Percentiles rank a stretch among this genome's conserved stretches.
Evolutionary conservation across 371 early-diverging fungal species (phyloP).

Genomic region (Mortierella sp.): DNA sequence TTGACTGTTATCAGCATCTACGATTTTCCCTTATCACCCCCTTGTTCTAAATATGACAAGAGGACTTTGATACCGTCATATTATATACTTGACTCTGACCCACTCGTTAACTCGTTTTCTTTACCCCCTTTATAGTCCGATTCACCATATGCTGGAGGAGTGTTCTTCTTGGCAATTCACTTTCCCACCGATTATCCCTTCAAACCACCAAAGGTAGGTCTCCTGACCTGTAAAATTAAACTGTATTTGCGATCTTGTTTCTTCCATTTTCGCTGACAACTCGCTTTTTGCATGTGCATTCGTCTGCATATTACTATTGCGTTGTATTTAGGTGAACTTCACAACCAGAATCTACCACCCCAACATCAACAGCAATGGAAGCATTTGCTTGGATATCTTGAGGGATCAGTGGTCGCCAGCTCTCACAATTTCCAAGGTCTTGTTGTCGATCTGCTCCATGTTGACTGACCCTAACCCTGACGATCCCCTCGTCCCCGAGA

Average conservation of each 20-base stretch:
- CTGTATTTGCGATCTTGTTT: neutral
- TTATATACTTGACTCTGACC: constrained; percentile 9
- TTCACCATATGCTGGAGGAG: constrained; percentile 87
- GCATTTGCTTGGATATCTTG: constrained; percentile 98
- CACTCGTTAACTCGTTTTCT: constrained; percentile 1
- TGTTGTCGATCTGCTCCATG: constrained; percentile 97
- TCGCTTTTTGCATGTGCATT: neutral
- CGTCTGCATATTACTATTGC: neutral
- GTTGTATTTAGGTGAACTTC: constrained; percentile 83
- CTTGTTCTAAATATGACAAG: constrained; percentile 6
- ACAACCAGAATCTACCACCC: constrained; percentile 99
- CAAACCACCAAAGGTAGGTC: constrained; percentile 94
- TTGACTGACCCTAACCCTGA: constrained; percentile 98
- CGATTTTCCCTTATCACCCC: neutral
- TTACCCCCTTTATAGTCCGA: constrained; percentile 25
- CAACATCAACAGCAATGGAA: constrained; percentile 99
- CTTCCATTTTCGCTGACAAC: constrained; percentile 6
- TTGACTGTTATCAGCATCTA: constrained; percentile 2
- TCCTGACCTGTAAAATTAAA: neutral
- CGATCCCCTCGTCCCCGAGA: constrained; percentile 91
- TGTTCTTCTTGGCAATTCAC: constrained; percentile 98
- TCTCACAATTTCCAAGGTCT: constrained; percentile 97
- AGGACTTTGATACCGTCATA: neutral
- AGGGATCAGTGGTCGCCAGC: constrained; percentile 99
- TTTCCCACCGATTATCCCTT: constrained; percentile 99